Conservation (phyloP, 148 eudicot species). For the Suaeda aralocaspica region DNA sequence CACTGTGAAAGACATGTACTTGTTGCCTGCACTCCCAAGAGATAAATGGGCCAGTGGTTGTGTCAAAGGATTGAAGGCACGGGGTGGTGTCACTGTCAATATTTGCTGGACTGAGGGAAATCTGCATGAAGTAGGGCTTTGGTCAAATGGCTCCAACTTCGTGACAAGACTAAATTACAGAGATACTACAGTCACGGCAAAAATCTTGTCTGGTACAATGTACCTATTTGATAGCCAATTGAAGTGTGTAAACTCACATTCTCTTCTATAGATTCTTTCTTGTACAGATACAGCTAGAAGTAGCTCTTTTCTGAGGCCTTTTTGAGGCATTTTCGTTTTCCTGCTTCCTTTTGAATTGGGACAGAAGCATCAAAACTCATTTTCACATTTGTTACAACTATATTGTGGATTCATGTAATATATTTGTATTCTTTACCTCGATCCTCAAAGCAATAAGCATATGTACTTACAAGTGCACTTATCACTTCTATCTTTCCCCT, state of each 20-base stretch:
- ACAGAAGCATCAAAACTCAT: no score
- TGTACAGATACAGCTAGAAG: neutral
- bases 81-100: slow-evolving; percentile 65
- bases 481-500: neutral
- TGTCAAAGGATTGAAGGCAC: slow-evolving; percentile 78
- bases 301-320: slow-evolving; percentile 6
- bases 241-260: slow-evolving; percentile 39
- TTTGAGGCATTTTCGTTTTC: neutral
- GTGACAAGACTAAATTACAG: slow-evolving; percentile 54
- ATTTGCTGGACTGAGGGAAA: slow-evolving; percentile 79
- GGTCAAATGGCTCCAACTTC: slow-evolving; percentile 36
- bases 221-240: slow-evolving; percentile 45
- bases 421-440: neutral
- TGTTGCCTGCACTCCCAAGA: slow-evolving; percentile 80
- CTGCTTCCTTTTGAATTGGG: neutral
- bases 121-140: slow-evolving; percentile 61
- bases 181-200: slow-evolving; percentile 35
- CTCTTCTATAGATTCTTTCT: slow-evolving; percentile 21
- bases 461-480: neutral
- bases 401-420: neutral
- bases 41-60: slow-evolving; percentile 82
- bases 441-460: neutral
- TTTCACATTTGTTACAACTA: no score
- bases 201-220: slow-evolving; percentile 39
- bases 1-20: slow-evolving; percentile 59